Evolutionary conservation across 2,329 filamentous ascomycete species (phyloP), one percentile per base, ranked within the genome.

Genomic region (Colletotrichum tanaceti): DNA sequence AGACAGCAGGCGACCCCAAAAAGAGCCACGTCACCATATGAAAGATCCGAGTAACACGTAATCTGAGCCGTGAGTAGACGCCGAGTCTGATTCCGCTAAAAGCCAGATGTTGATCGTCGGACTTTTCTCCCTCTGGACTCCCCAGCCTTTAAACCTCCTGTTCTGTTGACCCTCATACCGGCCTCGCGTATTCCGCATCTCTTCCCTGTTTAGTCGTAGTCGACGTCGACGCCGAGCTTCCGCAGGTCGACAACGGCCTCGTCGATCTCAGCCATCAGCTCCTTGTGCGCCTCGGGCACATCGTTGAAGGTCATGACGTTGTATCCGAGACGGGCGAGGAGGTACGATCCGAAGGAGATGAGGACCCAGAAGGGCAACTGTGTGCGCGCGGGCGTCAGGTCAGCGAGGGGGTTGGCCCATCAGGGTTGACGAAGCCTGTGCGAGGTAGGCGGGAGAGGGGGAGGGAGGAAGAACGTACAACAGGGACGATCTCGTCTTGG

Each of bases 251-350:
- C 83, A 83, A 91, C 91, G 71, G 93, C 93, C 79, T 90, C 74
- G 71, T 93, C 87, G 77, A 97, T 96, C 82, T 98, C 92, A 74
- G 83, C 85, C 86, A 96, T 93, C 74, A 99, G 84, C 82, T 98
- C 94, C 78, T 90, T 89, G 81, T 98, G 92, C 60, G 96, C 96
- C 71, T 93, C 88, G 63, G 95, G 94, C 57, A 97, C 93, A 81
- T 98, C 94, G 85, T 97, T 96, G 87, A 99, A 99, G 65, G 93
- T 97, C 78, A 97, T 86, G 74, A 99, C 93, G 72, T 96, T 96
- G 84, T 90, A 92, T 75, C 96, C 96, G 71, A 99, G 91, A 75
- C 93, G 93, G 83, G 91, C 93, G 72, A 99, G 91, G 22, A 99
- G 90, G 82, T 94, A 94, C 71, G 94, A 92, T 80, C 94, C 96